Evolutionary conservation across 805 yeast species (phyloP).

Genomic region (Saccharomyces mikatae): DNA sequence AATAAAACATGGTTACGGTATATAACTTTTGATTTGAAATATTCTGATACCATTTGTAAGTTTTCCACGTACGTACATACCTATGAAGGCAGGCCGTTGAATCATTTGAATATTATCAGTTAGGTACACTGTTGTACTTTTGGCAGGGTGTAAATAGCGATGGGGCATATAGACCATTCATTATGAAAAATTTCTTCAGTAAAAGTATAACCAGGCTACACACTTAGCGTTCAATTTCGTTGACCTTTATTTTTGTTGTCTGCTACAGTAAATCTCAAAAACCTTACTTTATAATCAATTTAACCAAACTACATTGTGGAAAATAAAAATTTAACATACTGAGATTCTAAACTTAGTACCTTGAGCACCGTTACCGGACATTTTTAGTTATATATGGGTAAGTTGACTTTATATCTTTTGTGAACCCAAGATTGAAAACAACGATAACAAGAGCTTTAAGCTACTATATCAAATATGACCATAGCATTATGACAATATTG

Average conservation of each 20-base stretch:
- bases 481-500: not conserved
- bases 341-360: conserved; percentile 99
- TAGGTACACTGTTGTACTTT: not conserved
- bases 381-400: conserved; percentile 30
- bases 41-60: too few relatives aligned
- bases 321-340: conserved; percentile 48
- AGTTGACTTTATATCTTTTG: not conserved
- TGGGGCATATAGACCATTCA: not conserved
- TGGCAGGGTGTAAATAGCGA: not conserved
- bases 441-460: not conserved
- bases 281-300: not conserved
- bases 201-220: not conserved
- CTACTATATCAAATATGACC: not conserved
- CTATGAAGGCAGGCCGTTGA: not conserved
- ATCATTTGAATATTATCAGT: not conserved
- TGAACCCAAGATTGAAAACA: not conserved
- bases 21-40: not conserved
- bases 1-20: not conserved
- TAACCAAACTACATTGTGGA: not conserved
- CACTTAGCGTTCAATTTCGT: not conserved
- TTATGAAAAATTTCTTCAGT: not conserved
- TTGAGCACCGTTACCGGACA: conserved; percentile 93
- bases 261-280: not conserved
- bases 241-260: not conserved
- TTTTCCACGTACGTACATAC: too few relatives aligned